phyloP scores from a whole-genome alignment of 768 basidiomycete species.

The Amanita thiersii region DNA sequence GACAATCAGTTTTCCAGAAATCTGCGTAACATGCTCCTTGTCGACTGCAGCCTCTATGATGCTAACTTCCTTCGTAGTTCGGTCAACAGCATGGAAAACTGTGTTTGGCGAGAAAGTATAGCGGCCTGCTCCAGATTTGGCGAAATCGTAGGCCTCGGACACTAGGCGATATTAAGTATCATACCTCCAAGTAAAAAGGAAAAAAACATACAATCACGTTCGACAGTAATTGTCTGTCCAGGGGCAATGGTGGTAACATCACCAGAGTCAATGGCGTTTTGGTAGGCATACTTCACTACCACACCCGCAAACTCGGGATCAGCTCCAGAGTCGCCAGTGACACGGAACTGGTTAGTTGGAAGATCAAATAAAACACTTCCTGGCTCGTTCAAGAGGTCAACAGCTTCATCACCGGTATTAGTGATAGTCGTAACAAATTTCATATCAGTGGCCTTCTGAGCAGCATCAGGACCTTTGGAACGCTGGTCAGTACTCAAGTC shows the following conservation, averaged over 20 bases:
- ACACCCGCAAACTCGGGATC: slow-evolving; percentile 30
- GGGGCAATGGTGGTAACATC: slow-evolving; percentile 33
- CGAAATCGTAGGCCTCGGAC: neutral
- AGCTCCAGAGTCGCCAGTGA: slow-evolving; percentile 24
- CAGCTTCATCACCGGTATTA: too few species aligned
- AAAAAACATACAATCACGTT: slow-evolving; percentile 30
- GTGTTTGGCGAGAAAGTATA: neutral
- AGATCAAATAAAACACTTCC: slow-evolving; percentile 26
- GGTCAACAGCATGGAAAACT: neutral
- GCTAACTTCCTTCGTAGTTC: neutral
- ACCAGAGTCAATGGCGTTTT: slow-evolving; percentile 16
- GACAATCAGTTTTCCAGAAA: neutral
- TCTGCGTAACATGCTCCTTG: too few species aligned
- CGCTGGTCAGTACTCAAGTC: too few species aligned
- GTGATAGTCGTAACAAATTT: slow-evolving; percentile 30
- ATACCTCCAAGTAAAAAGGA: too few species aligned
- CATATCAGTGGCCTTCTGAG: slow-evolving; percentile 30
- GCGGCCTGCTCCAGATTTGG: neutral
- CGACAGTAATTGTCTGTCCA: slow-evolving; percentile 24
- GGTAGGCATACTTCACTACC: slow-evolving; percentile 32
- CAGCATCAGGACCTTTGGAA: slow-evolving; percentile 23
- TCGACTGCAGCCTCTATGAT: neutral
- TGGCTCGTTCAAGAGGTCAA: too few species aligned
- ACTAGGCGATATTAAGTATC: too few species aligned
- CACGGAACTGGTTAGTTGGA: slow-evolving; percentile 30